These are phyloP conservation scores for Phaeosphaeria sp. DNA, from an alignment of 2,329 filamentous ascomycete species.

Conservation along the genomic window DNA sequence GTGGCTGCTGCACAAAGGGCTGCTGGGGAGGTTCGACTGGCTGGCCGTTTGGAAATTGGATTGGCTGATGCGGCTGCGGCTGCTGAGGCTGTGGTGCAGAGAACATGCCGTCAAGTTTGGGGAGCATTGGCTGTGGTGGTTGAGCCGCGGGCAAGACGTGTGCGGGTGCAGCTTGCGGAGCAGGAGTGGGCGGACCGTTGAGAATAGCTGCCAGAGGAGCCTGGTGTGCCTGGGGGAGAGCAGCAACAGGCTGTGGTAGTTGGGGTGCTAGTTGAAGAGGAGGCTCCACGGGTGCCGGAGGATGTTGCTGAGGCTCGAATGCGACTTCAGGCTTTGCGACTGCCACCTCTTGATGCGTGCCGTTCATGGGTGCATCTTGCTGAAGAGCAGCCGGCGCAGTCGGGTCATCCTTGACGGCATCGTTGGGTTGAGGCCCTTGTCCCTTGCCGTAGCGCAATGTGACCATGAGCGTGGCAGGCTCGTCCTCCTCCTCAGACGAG, in stretches of 20 bases:
- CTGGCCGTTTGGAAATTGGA: not conserved
- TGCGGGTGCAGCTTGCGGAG: slow-evolving; percentile 4
- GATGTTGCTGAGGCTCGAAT: slow-evolving; percentile 9
- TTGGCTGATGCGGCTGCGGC: slow-evolving; percentile 2
- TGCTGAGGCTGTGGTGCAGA: slow-evolving; percentile 16
- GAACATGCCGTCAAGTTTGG: slow-evolving; percentile 22
- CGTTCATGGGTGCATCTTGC: slow-evolving; percentile 1
- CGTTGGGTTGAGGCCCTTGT: slow-evolving; percentile 7
- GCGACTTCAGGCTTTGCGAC: slow-evolving; percentile 5
- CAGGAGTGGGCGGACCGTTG: slow-evolving; percentile 11
- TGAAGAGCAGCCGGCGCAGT: not conserved
- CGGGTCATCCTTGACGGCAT: not conserved
- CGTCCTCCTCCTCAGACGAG: slow-evolving; percentile 51
- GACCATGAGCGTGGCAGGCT: slow-evolving; percentile 71
- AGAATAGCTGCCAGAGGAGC: not conserved
- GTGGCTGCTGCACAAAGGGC: not conserved
- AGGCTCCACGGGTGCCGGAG: slow-evolving; percentile 2
- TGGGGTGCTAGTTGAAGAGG: slow-evolving; percentile 4
- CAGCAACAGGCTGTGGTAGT: not conserved
- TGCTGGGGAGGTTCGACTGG: not conserved
- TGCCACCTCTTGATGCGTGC: not conserved
- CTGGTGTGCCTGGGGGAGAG: not conserved
- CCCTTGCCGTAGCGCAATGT: slow-evolving; percentile 61
- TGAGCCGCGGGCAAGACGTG: slow-evolving; percentile 4
- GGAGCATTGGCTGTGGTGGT: not conserved